Conservation (phyloP, 306 rosid genomes). For the Begonia loranthoides region DNA sequence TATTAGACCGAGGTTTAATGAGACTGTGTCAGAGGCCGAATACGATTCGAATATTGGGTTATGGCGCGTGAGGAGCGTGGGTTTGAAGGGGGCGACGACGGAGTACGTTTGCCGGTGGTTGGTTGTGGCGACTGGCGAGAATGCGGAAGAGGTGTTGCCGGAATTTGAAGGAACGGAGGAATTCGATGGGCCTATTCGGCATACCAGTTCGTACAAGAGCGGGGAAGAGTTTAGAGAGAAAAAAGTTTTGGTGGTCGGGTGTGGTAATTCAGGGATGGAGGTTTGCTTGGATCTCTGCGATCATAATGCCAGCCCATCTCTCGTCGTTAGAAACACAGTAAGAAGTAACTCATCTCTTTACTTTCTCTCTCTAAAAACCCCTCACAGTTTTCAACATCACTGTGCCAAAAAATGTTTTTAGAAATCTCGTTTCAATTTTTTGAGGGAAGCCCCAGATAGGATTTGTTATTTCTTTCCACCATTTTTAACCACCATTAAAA, state of each 20-base stretch:
- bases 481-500: not conserved
- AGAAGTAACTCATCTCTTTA: conserved; percentile 9
- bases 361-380: too few relatives aligned
- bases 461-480: not conserved
- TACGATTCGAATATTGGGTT: conserved; percentile 25
- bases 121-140: conserved; percentile 64
- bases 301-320: conserved; percentile 42
- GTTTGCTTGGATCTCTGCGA: conserved; percentile 68
- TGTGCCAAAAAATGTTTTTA: conserved; percentile 5
- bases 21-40: conserved; percentile 36
- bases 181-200: conserved; percentile 30
- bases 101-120: conserved; percentile 41
- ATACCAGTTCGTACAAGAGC: conserved; percentile 45
- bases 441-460: conserved; percentile 7
- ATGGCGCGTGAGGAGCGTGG: conserved; percentile 29
- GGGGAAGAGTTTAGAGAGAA: conserved; percentile 42
- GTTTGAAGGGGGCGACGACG: conserved; percentile 2
- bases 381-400: too few relatives aligned
- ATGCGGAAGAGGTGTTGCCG: conserved; percentile 65
- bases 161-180: conserved; percentile 29
- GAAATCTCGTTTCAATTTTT: not conserved
- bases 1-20: conserved; percentile 37
- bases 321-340: conserved; percentile 53
- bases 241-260: conserved; percentile 57
- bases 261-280: conserved; percentile 81